Base-by-base conservation (phyloP, 2,329 filamentous ascomycete species). In the Sporothrix dimorphospora region DNA sequence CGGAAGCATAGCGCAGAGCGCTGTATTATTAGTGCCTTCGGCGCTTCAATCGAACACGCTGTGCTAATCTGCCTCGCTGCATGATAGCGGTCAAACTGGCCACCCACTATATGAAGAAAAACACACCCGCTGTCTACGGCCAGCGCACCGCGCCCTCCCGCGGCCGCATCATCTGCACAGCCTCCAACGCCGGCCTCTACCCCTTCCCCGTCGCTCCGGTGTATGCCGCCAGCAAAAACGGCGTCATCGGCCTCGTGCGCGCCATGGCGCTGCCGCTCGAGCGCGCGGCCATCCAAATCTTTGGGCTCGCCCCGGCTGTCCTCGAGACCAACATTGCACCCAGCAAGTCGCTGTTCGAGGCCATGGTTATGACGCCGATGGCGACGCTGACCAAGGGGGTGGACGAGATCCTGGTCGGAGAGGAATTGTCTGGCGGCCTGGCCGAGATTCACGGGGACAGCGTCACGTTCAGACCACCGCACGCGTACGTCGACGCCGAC, bases 141-240 rank as follows among this genome's bases (percentile, higher is more conserved):
- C 8, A 14, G 4, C 40, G 71, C 38, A 7, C 8, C 40, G 53
- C 45, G 2, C 38, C 59, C 11, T n/a, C 69, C 14, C 72, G 81
- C 34, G 85, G 85, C 0, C 80, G 80, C 7, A 85, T 88, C 55
- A 81, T 87, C 68, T 87, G 85, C 79, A 87, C 86, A 0, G 82
- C 85, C 0, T 87, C 85, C 4, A 87, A 86, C 76, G 85, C 84
- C 1, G 86, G 85, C 0, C 68, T 87, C 0, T 87, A 88, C 73
- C 80, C 85, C 0, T 86, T 88, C 71, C 82, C 85, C 0, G 81
- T 83, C 1, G 83, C 84, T 1, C 86, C 86, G 0, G 75, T 87
- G 6, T 87, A 88, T 74, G 81, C 83, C 2, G 81, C 82, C 3
- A 81, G 82, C 14, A 87, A 88, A 74, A 78, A 81, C 61, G 86